These are phyloP conservation scores for Chiua virens DNA, from an alignment of 768 basidiomycete genomes.

Conservation along the genomic window DNA sequence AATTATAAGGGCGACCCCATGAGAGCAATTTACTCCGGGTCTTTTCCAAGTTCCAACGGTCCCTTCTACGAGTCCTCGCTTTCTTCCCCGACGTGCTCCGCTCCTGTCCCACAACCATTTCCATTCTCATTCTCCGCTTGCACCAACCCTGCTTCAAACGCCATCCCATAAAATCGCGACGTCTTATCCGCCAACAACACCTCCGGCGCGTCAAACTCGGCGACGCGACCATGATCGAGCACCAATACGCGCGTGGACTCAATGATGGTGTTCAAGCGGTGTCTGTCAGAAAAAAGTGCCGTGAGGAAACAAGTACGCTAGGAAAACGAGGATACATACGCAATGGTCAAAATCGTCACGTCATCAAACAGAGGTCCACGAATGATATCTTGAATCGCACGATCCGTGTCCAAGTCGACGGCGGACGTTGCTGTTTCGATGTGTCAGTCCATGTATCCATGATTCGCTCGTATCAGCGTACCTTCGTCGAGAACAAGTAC, in stretches of 20 bases:
- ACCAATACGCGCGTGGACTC: conserved; percentile 82
- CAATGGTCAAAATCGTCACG: conserved; percentile 85
- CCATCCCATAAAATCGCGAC: conserved; percentile 63
- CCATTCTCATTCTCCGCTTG: neutral
- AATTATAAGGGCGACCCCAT: too few relatives aligned
- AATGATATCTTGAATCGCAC: conserved; percentile 85
- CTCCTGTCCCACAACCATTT: too few relatives aligned
- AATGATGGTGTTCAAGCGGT: conserved; percentile 82
- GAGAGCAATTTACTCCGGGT: too few relatives aligned
- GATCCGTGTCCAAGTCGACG: conserved; percentile 88
- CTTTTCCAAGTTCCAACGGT: too few relatives aligned
- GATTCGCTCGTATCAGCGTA: conserved; percentile 20
- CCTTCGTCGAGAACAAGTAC: conserved; percentile 95
- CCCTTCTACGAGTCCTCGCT: too few relatives aligned
- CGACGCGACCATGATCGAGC: conserved; percentile 75
- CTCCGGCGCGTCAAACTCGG: conserved; percentile 78
- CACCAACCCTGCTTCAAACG: conserved; percentile 60
- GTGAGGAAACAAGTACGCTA: neutral
- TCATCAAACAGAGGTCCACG: conserved; percentile 73
- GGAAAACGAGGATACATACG: conserved; percentile 44
- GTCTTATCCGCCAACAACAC: conserved; percentile 56
- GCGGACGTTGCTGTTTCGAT: conserved; percentile 69
- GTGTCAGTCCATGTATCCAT: neutral
- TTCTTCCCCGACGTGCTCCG: too few relatives aligned
- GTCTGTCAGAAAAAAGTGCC: conserved; percentile 37